Conservation (phyloP, 495 filamentous ascomycete species). For the Lophiotrema nucula region DNA sequence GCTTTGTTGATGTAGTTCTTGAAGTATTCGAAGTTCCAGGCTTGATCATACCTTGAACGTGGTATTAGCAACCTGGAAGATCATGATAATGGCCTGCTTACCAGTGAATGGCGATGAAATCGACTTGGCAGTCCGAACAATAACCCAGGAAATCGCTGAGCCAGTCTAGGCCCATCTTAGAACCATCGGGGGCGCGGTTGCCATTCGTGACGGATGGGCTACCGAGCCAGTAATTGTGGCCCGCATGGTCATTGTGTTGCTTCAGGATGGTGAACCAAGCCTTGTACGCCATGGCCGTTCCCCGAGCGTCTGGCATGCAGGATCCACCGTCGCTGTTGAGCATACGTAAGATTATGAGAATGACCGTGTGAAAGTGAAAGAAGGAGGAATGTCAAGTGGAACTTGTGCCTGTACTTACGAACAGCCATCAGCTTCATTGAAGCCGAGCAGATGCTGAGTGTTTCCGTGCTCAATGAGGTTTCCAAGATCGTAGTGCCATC, state of each 20-base stretch:
- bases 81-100: not conserved
- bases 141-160: conserved; percentile 6
- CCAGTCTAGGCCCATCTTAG: conserved; percentile 11
- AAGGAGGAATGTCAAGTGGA: not conserved
- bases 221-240: conserved; percentile 3
- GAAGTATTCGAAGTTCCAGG: conserved; percentile 10
- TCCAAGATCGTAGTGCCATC: too few relatives aligned
- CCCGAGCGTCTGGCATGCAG: conserved; percentile 10
- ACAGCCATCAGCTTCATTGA: conserved; percentile 24
- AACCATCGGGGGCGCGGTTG: not conserved
- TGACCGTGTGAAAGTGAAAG: not conserved
- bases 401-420: conserved; percentile 2
- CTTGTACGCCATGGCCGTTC: not conserved
- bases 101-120: conserved; percentile 27
- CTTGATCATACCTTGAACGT: not conserved
- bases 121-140: conserved; percentile 19
- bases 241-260: not conserved
- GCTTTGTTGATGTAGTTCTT: conserved; percentile 17
- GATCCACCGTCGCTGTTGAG: conserved; percentile 51
- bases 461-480: too few relatives aligned
- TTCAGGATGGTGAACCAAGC: conserved; percentile 4
- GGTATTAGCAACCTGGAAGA: not conserved
- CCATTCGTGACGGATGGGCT: conserved; percentile 25
- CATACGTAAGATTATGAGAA: not conserved
- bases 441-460: not conserved